A percentile compares a stretch with the other conserved stretches of the same genome.
phyloP scores from a whole-genome alignment of 306 rosid species.

The Pachyrhizus erosus region DNA sequence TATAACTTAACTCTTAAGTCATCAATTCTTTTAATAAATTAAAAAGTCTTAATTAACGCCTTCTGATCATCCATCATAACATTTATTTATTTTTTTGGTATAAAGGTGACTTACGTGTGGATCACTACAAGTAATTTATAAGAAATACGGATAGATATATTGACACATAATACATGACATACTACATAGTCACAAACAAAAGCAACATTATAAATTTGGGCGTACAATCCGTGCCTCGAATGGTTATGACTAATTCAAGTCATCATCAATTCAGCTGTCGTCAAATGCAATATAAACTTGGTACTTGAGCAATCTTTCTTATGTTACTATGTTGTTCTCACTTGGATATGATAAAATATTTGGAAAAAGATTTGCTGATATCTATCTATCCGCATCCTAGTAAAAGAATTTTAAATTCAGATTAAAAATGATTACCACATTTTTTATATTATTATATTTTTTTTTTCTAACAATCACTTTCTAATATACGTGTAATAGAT shows the following conservation, averaged over 20 bases:
- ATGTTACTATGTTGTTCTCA: neutral
- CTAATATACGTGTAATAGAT: too few species aligned
- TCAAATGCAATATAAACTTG: neutral
- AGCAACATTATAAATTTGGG: neutral
- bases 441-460: too few species aligned
- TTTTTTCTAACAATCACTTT: too few species aligned
- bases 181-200: neutral
- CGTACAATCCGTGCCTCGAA: neutral
- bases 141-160: neutral
- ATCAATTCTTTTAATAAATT: neutral
- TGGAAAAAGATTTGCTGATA: neutral
- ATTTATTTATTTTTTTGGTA: neutral
- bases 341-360: neutral
- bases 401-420: too few species aligned
- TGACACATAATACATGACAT: neutral
- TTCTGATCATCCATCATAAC: neutral
- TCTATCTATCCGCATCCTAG: neutral
- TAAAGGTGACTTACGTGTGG: conserved; percentile 1
- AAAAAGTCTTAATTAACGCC: neutral
- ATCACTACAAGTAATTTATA: neutral
- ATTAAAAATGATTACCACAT: too few species aligned
- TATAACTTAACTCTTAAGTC: neutral
- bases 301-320: neutral
- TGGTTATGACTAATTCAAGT: neutral
- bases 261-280: neutral